Conservation (phyloP, 2,329 filamentous ascomycete genomes). For the Orbilia ellipsospora region DNA sequence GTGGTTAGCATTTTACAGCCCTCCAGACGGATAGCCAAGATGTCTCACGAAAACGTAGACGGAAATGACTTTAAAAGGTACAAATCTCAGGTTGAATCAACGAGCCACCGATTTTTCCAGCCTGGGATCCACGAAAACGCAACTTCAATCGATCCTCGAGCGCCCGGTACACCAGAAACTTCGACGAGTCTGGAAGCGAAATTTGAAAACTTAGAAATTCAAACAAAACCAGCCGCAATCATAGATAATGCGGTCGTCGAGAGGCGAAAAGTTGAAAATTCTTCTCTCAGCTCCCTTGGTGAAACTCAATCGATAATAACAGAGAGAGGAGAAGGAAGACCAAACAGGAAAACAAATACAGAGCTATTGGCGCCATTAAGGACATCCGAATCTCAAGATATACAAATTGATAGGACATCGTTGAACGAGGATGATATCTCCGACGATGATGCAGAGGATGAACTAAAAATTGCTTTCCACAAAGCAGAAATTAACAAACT, state of each 20-base stretch:
- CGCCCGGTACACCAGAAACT: background rate
- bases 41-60: background rate
- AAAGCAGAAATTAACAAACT: constrained; percentile 10
- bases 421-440: constrained; percentile 10
- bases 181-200: background rate
- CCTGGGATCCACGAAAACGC: no score
- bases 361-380: background rate
- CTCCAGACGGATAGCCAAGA: background rate
- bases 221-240: background rate
- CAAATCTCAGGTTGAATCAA: background rate
- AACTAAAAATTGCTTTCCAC: constrained; percentile 24
- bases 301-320: no score
- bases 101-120: background rate
- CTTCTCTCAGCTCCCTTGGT: no score
- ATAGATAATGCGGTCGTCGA: no score
- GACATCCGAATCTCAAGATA: background rate
- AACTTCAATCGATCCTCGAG: no score
- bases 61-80: background rate
- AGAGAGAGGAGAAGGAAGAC: no score
- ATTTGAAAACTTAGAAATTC: background rate
- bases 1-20: no score
- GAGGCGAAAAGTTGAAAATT: no score
- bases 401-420: background rate
- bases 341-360: background rate
- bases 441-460: constrained; percentile 14